Base-by-base conservation (phyloP, 331 rosid genomes). In the Quercus lobata region DNA sequence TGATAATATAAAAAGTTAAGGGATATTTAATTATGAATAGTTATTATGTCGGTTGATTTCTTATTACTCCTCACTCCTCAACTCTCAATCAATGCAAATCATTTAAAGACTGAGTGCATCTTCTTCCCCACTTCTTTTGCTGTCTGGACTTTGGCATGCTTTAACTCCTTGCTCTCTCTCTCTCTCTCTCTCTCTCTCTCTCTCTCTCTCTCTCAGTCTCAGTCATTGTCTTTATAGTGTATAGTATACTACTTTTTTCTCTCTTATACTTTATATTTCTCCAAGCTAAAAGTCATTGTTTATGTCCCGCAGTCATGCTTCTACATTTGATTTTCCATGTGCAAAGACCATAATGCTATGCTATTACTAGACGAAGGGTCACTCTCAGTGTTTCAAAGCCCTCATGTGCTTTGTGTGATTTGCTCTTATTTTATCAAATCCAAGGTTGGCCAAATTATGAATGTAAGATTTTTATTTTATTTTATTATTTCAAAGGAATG, bases 41-140 rank as follows among this genome's bases (percentile, higher is more conserved):
- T 86, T 24, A 75, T 75, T 63, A 41, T 85, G 77, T 77, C 73
- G 34, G 82, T 82, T 63, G 83, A 86, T 83, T 88, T 78, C 63
- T 77, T 70, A 81, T 82, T 74, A 86, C 91, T 85, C 86, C 57
- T 76, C 27, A 74, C 74, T 5, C 88, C 72, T 78, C 83, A 14
- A 10, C 57, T 49, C 86, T 24, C 79, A 49, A 80, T 88, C 82
- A 86, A 75, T 80, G 86, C 90, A 80, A 78, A 86, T 89, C 78
- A 88, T 88, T 76, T 75, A 29, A 56, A 55, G 54, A 34, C 54
- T 25, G 9, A 56, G n/a, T 60, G 41, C 32, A 65, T 78, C 83
- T 81, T 24, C 63, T 44, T 56, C 46, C 75, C 46, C 71, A 37
- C 77, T 73, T 53, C 32, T 37, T 76, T 46, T 53, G 25, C n/a